Conservation (phyloP, 768 basidiomycete species). For the Rhodocollybia butyracea region DNA sequence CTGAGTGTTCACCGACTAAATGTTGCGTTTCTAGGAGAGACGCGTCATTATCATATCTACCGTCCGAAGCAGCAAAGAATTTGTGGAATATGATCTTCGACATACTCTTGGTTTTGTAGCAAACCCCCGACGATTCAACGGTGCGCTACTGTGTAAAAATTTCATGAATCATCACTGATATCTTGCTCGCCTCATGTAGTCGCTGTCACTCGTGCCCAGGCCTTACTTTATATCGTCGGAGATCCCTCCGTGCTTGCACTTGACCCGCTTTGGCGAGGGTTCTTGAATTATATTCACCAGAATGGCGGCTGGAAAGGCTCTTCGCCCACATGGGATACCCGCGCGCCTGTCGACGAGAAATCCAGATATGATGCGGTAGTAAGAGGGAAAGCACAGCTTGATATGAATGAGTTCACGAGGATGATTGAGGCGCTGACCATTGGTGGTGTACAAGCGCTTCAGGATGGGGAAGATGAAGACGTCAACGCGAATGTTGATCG, state of each 20-base stretch:
- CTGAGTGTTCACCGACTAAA: not conserved
- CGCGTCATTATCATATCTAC: slow-evolving; percentile 56
- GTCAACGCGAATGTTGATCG: slow-evolving; percentile 15
- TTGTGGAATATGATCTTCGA: slow-evolving; percentile 46
- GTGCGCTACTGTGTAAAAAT: slow-evolving; percentile 26
- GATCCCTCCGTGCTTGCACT: slow-evolving; percentile 55
- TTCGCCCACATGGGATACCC: slow-evolving; percentile 32
- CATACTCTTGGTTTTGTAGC: slow-evolving; percentile 51
- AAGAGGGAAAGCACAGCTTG: slow-evolving; percentile 24
- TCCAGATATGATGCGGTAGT: slow-evolving; percentile 33
- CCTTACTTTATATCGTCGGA: slow-evolving; percentile 60
- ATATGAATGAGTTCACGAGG: slow-evolving; percentile 35
- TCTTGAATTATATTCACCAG: slow-evolving; percentile 53
- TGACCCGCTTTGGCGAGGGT: slow-evolving; percentile 57
- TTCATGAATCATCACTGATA: not conserved
- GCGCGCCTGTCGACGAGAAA: slow-evolving; percentile 24
- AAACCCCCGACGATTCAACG: slow-evolving; percentile 56
- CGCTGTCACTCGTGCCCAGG: slow-evolving; percentile 63
- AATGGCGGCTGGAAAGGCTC: slow-evolving; percentile 53
- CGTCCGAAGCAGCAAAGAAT: slow-evolving; percentile 51
- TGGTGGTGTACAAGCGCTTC: slow-evolving; percentile 1
- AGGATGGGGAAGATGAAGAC: slow-evolving; percentile 5
- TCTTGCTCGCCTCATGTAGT: slow-evolving; percentile 35
- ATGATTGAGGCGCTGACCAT: slow-evolving; percentile 31
- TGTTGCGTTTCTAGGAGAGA: slow-evolving; percentile 41